These are phyloP conservation scores for Diplodia seriata DNA, from an alignment of 2,329 filamentous ascomycete genomes.

Conservation along the genomic window DNA sequence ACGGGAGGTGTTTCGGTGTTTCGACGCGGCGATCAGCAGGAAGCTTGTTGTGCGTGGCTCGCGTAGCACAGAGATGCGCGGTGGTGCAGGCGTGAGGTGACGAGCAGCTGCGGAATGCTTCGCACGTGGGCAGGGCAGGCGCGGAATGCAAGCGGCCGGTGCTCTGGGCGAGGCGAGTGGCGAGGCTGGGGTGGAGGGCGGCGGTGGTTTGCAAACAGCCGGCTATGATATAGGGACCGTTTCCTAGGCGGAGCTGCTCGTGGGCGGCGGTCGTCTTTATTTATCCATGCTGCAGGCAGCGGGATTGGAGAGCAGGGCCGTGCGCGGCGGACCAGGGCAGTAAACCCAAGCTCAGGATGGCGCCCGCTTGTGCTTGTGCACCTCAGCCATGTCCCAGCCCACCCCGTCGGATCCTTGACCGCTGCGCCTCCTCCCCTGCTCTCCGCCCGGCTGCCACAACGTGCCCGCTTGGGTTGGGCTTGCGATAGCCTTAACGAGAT, in stretches of 20 bases:
- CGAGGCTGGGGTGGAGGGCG: background rate
- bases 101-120: constrained; percentile 17
- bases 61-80: constrained; percentile 24
- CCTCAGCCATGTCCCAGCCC: constrained; percentile 18
- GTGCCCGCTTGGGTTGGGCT: constrained; percentile 25
- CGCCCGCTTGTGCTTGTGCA: constrained; percentile 14
- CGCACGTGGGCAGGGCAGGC: constrained; percentile 16
- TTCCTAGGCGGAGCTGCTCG: constrained; percentile 1
- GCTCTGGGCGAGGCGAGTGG: background rate
- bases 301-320: constrained; percentile 21
- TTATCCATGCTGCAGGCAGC: constrained; percentile 29
- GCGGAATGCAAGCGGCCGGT: background rate
- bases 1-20: constrained; percentile 31
- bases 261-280: constrained; percentile 27
- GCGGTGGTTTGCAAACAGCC: background rate
- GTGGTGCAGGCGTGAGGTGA: constrained; percentile 15
- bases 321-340: constrained; percentile 9
- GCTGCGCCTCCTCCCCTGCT: constrained; percentile 22
- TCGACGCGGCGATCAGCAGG: constrained; percentile 21
- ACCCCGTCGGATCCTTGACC: constrained; percentile 28
- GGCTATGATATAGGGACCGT: constrained; percentile 8
- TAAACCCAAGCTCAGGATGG: background rate
- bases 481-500: constrained; percentile 30
- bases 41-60: constrained; percentile 27
- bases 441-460: constrained; percentile 25